Evolutionary conservation across 495 filamentous ascomycete species (phyloP), one percentile per base, ranked within the genome.

Genomic region (Aspergillus haitiensis): DNA sequence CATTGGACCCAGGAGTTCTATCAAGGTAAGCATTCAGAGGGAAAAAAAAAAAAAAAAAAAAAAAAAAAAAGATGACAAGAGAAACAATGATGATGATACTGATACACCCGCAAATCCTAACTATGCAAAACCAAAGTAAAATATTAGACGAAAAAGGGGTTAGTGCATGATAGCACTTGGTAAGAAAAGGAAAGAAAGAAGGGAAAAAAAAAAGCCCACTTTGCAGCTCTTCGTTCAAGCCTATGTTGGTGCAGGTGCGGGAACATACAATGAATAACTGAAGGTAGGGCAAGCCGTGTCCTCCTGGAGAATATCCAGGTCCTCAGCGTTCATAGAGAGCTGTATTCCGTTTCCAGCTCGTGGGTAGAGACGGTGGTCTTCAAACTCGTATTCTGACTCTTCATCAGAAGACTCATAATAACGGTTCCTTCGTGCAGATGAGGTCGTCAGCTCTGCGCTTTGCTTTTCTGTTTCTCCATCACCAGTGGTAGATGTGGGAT

Each of bases 351-450:
- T 82, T 3, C 88, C 89, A 12, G 85, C 73, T 63, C 83, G 82
- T 1, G 89, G 88, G 75, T 90, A 90, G 8, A 86, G 73, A 18
- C 85, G 77, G 44, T 82, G 83, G 39, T 82, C 80, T 18, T 74
- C 69, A 35, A 75, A 60, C 50, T 76, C 72, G 12, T 72, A 69
- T 50, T 75, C 76, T 8, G 71, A 71, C 0, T 74, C 71, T 0
- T 69, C 69, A 10, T 68, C 70, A 31, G 61, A 64, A 2, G 53
- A 56, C 31, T 61, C 56, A 12, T 64, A 55, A 27, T 57, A 42
- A 35, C 63, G 46, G 42, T 31, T 55, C 61, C 49, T 55, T 33
- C 48, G 57, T 21, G 47, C 36, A 7, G 16, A 55, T 15, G 50
- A 49, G 3, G 40, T 51, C 12, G 62, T 36, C 2, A 62, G 37